Base-by-base conservation (phyloP, 108 stramenopile species). In the Skeletonema grethae region DNA sequence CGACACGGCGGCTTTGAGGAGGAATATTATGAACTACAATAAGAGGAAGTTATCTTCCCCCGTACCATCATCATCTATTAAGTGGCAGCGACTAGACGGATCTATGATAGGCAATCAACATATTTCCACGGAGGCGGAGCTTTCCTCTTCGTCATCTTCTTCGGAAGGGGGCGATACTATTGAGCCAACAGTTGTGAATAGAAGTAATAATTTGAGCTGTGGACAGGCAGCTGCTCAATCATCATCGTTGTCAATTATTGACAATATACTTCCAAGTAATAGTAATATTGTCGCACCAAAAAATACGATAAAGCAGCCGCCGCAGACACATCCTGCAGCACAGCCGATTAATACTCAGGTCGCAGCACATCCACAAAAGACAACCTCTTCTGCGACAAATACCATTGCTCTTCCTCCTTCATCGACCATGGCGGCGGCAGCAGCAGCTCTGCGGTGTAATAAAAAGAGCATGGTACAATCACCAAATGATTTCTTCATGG, bases 401-500 rank as follows among this genome's bases (percentile, higher is more conserved):
- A 2, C 50, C 22, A 10, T 22, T 5, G 7, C 50, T 20, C 7
- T 22, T 5, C 18, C 50, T 2, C 22, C 50, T 2, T 24, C 50
- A 6, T 8, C 50, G 22, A 53, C 22, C 8, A 8, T 8, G 9
- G 7, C 22, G 50, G 50, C 50, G 7, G 8, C 50, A 16, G 46
- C 46, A 48, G 46, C 46, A 53, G 22, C 50, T 24, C 18, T 53
- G 7, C 50, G 50, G 50, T 24, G 18, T 53, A 53, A 59, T 24
- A 53, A 59, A n/a, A 69, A 36, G 46, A 76, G 68, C 13, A 35
- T 45, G n/a, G 36, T 62, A 20, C 18, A 5, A 28, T 76, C 81
- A 69, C 92, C 91, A n/a, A 88, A 92, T 58, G 84, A 79, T 5
- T 90, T 72, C 58, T 77, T 94, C 28, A 79, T 74, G 29, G 63